These are phyloP conservation scores for Zanthoxylum bungeanum DNA, from an alignment of 345 rosid species.

Conservation along the genomic window DNA sequence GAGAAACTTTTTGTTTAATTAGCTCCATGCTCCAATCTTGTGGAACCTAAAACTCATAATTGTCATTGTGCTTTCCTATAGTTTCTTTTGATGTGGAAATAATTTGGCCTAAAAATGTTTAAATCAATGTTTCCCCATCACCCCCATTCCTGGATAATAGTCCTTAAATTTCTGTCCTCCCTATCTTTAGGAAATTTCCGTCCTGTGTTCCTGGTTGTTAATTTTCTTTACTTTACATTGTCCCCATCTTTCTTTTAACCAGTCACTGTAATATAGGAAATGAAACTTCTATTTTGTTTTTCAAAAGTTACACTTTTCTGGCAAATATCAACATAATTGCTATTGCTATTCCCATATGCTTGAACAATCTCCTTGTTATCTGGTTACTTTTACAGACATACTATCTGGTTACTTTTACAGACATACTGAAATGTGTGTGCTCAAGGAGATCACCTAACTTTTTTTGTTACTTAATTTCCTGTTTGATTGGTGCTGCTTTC, in stretches of 20 bases:
- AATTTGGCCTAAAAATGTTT: neutral
- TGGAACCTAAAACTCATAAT: neutral
- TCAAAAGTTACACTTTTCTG: neutral
- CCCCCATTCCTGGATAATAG: neutral
- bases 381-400: neutral
- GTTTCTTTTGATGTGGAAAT: neutral
- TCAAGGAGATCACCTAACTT: neutral
- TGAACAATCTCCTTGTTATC: neutral
- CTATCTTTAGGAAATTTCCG: neutral
- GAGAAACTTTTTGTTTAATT: neutral
- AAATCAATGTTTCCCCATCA: neutral
- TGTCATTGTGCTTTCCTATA: neutral
- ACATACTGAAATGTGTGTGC: neutral
- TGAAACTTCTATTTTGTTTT: neutral
- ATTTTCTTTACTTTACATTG: neutral
- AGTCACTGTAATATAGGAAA: neutral
- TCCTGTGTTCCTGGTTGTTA: neutral
- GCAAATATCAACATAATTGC: neutral
- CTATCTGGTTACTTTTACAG: neutral
- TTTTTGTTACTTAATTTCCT: neutral
- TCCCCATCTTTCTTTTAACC: neutral
- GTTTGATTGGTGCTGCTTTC: neutral
- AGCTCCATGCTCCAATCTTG: neutral
- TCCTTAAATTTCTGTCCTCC: neutral
- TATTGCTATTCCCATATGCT: neutral